Evolutionary conservation across 768 basidiomycete genomes (phyloP), one percentile per base, ranked within the genome.

Genomic region (Pleurotus tuber-regium): DNA sequence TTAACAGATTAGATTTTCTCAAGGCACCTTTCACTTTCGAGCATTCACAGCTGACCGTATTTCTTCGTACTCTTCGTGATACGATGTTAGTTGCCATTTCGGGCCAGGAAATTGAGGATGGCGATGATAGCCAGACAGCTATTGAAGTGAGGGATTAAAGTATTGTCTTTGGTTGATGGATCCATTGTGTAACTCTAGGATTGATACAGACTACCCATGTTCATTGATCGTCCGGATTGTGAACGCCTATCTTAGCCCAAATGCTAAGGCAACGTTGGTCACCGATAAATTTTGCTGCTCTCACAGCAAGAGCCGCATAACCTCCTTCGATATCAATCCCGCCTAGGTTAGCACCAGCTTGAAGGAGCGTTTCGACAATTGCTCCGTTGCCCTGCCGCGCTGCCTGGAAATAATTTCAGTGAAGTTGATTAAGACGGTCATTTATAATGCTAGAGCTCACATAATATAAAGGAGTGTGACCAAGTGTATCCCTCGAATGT

Each of bases 401-500:
- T 48, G 91, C 89, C 88, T 91, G 54, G 10, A 51, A 21, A 19
- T 39, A 16, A 31, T 18, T 19, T 24, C n/a, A 19, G 43, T 52
- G 29, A 18, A 16, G 33, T 25, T 8, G 33, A 48, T 51, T n/a
- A n/a, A 10, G 23, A 33, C 18, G 1, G 14, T 29, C 23, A 4
- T 21, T 4, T 48, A 44, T 29, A 16, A 30, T 43, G 19, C 3
- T 50, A 46, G 25, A 18, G 65, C 82, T 59, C 55, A 89, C 89
- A 66, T 92, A 88, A 66, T 92, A 93, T 12, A 93, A 70, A 2
- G 89, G 79, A 11, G 92, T 92, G 60, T 93, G 91, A 2, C 89
- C 92, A 39, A 93, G 73, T 1, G 67, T 63, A 63, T 95, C 92
- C 50, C 92, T 76, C 7, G 88, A 70, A 65, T 95, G 92, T 18